Base-by-base conservation (phyloP, 192 early-diverging fungal genomes). In the Pilobolus umbonatus region DNA sequence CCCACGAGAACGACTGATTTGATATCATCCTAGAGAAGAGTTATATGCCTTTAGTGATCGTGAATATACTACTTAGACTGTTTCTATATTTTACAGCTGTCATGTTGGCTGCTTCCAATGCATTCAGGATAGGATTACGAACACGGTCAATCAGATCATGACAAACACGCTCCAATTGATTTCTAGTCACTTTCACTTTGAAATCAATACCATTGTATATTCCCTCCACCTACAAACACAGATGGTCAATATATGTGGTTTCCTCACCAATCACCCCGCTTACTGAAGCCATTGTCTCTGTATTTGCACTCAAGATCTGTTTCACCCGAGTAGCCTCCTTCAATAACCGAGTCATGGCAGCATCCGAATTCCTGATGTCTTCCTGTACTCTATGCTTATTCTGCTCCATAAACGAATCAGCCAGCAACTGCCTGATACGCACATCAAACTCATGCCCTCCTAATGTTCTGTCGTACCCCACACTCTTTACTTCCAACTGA, bases 281-380 rank as follows among this genome's bases (percentile, higher is more conserved):
- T 64, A 86, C 83, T 14, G 91, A 89, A 21, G 93, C 87, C 29
- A 76, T 75, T 0, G 89, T 89, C 46, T 98, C 90, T 14, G 77
- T 81, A 69, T 99, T 99, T 32, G 92, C 95, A 60, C 92, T 96
- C 40, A 99, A 76, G 60, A 99, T 93, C 42, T 90, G 87, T 79
- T 99, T 99, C 58, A 97, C 90, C 47, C 94, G 85, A 72, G 85
- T 89, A 3, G 97, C 95, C 68, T 99, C 95, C 65, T 91, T 92
- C 47, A 96, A 69, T 26, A 99, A 76, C 51, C 84, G 85, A 11
- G 85, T 84, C 91, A 94, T 94, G 4, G 93, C 95, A 22, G 93
- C 82, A 47, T 86, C 77, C 22, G 83, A 87, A 24, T 69, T 60
- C 11, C 75, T 76, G 9, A 96, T 73, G 32, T 82, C 77, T 7